Evolutionary conservation across 495 filamentous ascomycete genomes (phyloP), one percentile per base, ranked within the genome.

Genomic region (Chaetomium cochliodes): DNA sequence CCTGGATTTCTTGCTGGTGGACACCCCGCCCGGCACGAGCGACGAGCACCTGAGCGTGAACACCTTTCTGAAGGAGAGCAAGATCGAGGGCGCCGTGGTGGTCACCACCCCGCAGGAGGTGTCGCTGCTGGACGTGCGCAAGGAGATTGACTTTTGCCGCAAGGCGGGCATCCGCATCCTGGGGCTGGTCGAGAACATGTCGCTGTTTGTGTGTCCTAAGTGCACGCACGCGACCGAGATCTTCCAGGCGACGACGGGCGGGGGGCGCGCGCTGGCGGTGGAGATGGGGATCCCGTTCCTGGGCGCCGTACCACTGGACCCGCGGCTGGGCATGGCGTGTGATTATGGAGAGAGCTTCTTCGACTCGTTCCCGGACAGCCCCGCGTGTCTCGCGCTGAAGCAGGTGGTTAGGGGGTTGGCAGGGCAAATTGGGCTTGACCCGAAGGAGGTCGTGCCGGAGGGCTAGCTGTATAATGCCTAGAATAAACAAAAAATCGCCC

Each of bases 341-440:
- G 94, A 98, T 73, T 97, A 90, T 77, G 94, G 94, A 1, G 96
- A 98, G 84, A 97, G 92, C 73, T 98, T 97, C 77, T 91, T 98
- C 69, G 92, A 98, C 63, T 84, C 85, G 50, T 98, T 89, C 74
- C 91, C 93, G 0, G 93, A 98, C 65, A 96, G 91, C 68, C 93
- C 93, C 30, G 92, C 93, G 3, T 92, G 89, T 69, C 79, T 79
- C 64, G 92, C 92, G 4, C 82, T 97, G 39, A 87, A 84, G 77
- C 77, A 76, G 33, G 91, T 97, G 28, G 93, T 97, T 6, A 84
- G 80, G 51, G 85, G 82, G 26, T 78, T 96, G 47, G 86, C 84
- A 39, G 76, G 79, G 62, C 79, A 88, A 64, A 82, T 93, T 62
- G 89, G 89, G 0, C 68, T 86, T 37, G 75, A 82, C 41, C 66